Evolutionary conservation across 768 basidiomycete genomes (phyloP).

Genomic region (Panaeolus cyanescens): DNA sequence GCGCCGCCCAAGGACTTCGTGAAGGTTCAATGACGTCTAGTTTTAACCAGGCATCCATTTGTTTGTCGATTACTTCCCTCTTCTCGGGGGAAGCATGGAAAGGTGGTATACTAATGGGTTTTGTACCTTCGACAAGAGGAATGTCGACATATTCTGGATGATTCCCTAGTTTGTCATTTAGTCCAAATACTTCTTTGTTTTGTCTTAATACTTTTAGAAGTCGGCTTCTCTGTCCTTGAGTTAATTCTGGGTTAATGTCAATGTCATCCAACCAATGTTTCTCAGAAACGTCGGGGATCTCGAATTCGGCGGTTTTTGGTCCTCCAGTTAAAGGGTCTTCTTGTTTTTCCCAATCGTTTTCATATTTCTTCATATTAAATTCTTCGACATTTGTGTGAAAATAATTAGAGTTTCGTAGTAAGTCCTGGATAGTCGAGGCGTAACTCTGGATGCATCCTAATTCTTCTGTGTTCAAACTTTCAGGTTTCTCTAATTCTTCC

Average conservation of each 20-base stretch:
- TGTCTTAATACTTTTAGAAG: constrained; percentile 16
- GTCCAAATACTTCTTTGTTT: constrained; percentile 24
- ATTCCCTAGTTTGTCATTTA: constrained; percentile 30
- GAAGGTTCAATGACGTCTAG: too few species aligned
- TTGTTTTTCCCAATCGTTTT: background rate
- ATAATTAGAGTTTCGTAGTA: background rate
- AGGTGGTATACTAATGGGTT: constrained; percentile 9
- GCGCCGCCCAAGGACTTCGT: constrained; percentile 38
- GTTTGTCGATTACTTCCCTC: constrained; percentile 20
- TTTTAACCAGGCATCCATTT: constrained; percentile 29
- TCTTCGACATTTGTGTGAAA: too few species aligned
- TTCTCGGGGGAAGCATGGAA: too few species aligned
- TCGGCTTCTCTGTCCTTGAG: background rate
- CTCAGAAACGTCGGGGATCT: constrained; percentile 11
- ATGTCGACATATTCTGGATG: constrained; percentile 25
- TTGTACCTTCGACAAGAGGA: constrained; percentile 19
- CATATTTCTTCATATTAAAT: too few species aligned
- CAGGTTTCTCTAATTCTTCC: background rate
- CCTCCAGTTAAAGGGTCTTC: constrained; percentile 27
- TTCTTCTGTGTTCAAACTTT: background rate
- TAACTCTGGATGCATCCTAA: background rate
- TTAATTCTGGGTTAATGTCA: constrained; percentile 9
- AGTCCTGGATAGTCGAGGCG: background rate
- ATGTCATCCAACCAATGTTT: constrained; percentile 2
- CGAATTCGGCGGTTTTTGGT: constrained; percentile 27